These are phyloP conservation scores for Trametes coccinea DNA, from an alignment of 768 basidiomycete genomes.

Conservation along the genomic window DNA sequence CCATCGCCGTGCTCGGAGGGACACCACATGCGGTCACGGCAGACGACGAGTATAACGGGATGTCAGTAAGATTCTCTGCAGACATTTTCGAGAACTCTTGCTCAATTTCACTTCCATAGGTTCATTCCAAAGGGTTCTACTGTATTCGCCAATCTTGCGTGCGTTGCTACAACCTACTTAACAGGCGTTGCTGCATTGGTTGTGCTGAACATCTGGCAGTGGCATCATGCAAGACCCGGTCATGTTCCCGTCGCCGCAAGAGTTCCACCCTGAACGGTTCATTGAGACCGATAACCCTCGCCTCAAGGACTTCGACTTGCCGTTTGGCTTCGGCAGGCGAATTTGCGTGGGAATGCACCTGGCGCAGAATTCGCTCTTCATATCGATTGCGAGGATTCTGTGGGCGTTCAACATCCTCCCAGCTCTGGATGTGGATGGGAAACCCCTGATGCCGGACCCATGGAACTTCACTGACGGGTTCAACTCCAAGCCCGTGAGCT, in stretches of 20 bases:
- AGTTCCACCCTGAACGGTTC: slow-evolving; percentile 24
- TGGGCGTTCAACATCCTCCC: slow-evolving; percentile 27
- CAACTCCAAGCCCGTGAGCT: slow-evolving; percentile 23
- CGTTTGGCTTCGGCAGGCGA: slow-evolving; percentile 75
- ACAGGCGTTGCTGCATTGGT: not conserved
- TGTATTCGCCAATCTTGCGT: slow-evolving; percentile 30
- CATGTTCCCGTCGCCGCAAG: slow-evolving; percentile 30
- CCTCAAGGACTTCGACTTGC: slow-evolving; percentile 38
- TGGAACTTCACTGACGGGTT: slow-evolving; percentile 22
- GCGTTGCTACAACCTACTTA: not conserved
- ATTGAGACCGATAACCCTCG: slow-evolving; percentile 23
- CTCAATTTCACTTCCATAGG: not conserved
- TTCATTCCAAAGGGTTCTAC: slow-evolving; percentile 36
- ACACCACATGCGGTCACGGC: slow-evolving; percentile 29
- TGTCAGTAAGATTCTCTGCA: not conserved
- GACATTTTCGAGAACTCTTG: not conserved
- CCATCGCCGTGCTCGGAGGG: slow-evolving; percentile 27
- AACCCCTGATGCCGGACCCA: slow-evolving; percentile 24
- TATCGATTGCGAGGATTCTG: slow-evolving; percentile 24
- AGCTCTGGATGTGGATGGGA: slow-evolving; percentile 21
- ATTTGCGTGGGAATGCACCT: slow-evolving; percentile 31
- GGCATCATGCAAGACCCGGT: slow-evolving; percentile 33
- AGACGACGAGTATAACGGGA: slow-evolving; percentile 37
- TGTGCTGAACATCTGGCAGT: slow-evolving; percentile 11
- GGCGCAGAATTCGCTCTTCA: slow-evolving; percentile 27